phyloP scores from a whole-genome alignment of 768 basidiomycete species.

The Hemileccinum impolitum region DNA sequence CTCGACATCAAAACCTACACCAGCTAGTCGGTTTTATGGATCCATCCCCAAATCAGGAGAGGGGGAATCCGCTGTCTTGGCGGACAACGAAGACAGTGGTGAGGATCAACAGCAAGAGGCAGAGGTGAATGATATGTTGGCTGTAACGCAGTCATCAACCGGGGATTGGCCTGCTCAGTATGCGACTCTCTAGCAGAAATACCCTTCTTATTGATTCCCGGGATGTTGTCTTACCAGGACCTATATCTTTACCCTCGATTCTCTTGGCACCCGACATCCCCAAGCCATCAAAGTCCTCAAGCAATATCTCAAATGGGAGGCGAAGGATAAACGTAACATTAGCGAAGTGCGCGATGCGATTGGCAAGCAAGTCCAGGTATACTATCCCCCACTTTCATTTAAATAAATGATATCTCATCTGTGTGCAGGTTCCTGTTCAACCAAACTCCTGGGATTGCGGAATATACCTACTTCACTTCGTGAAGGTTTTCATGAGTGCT shows the following conservation, averaged over 20 bases:
- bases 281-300: conserved; percentile 58
- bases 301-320: conserved; percentile 73
- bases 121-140: conserved; percentile 31
- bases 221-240: conserved; percentile 44
- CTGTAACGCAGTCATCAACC: conserved; percentile 14
- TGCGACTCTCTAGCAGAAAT: neutral
- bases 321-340: conserved; percentile 60
- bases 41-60: neutral
- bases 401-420: neutral
- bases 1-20: conserved; percentile 12
- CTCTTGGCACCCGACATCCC: conserved; percentile 71
- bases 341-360: conserved; percentile 37
- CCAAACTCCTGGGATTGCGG: conserved; percentile 93
- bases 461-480: conserved; percentile 86
- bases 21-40: conserved; percentile 25
- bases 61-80: neutral
- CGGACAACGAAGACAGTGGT: conserved; percentile 25
- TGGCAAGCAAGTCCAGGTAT: conserved; percentile 53
- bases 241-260: conserved; percentile 87
- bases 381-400: conserved; percentile 13
- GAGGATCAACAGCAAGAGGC: conserved; percentile 32
- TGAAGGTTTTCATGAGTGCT: conserved; percentile 66
- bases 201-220: neutral
- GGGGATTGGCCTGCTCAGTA: conserved; percentile 21
- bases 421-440: conserved; percentile 75